Conservation (phyloP, 2,329 filamentous ascomycete genomes). For the Cercospora janseana region DNA sequence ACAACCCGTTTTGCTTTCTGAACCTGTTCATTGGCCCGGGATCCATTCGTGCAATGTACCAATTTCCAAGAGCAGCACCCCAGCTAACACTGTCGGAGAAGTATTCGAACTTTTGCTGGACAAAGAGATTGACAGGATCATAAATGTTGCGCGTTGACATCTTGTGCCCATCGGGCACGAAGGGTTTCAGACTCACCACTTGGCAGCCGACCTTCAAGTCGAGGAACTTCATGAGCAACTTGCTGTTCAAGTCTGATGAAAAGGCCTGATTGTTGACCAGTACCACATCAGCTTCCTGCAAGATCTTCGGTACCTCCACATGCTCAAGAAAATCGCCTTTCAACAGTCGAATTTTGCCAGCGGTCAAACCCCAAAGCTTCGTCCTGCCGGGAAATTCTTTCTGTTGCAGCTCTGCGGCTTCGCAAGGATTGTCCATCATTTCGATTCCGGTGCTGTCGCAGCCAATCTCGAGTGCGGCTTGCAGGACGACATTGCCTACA, state of each 20-base stretch:
- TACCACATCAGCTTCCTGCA: slow-evolving; percentile 88
- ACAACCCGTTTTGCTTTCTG: slow-evolving; percentile 36
- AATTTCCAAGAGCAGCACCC: slow-evolving; percentile 75
- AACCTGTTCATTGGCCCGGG: slow-evolving; percentile 53
- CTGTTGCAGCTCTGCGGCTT: slow-evolving; percentile 75
- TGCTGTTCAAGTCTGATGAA: slow-evolving; percentile 79
- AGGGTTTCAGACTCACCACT: slow-evolving; percentile 88
- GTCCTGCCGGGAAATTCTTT: slow-evolving; percentile 82
- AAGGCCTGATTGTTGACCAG: slow-evolving; percentile 99
- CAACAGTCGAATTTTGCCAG: slow-evolving; percentile 76
- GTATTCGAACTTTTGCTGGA: slow-evolving; percentile 70
- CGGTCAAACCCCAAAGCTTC: slow-evolving; percentile 80
- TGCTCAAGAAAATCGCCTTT: slow-evolving; percentile 81
- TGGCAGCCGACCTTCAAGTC: slow-evolving; percentile 88
- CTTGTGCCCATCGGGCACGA: slow-evolving; percentile 76
- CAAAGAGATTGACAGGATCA: slow-evolving; percentile 76
- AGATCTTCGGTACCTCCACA: slow-evolving; percentile 64
- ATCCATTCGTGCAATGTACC: slow-evolving; percentile 84
- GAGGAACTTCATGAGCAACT: slow-evolving; percentile 82
- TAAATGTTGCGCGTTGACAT: slow-evolving; percentile 72
- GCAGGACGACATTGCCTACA: slow-evolving; percentile 91
- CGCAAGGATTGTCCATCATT: slow-evolving; percentile 87
- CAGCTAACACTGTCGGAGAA: slow-evolving; percentile 76
- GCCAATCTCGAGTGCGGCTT: slow-evolving; percentile 88
- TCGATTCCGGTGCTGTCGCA: slow-evolving; percentile 96